Evolutionary conservation across 768 basidiomycete genomes (phyloP), one percentile per base, ranked within the genome.

Genomic region (Trametes gibbosa): DNA sequence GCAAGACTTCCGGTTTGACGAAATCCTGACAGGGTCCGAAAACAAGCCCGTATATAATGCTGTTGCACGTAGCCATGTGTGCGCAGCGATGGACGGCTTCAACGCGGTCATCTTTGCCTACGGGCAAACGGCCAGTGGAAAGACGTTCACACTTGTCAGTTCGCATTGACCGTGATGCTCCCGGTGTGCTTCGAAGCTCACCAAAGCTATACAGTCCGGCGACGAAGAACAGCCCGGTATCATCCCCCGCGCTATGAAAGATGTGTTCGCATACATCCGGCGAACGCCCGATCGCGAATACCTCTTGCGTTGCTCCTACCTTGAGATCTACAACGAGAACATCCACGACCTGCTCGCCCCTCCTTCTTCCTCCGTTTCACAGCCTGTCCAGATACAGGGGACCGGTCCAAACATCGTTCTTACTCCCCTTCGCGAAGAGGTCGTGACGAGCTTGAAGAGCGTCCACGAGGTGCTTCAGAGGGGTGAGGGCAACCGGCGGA

Each of bases 311-410:
- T 96, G 95, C 70, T 92, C 92, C 7, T 98, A 98, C 70, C 85
- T 99, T 50, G 97, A 98, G 69, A 95, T 99, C 47, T 99, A 98
- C 78, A 99, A 98, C 73, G 93, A 96, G 69, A 80, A 82, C 0
- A 87, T 95, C 48, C 82, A 90, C 63, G 93, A 96, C 66, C 76
- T 99, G 1, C 84, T 99, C 12, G 87, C 90, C 0, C 87, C 90
- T 0, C 84, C 87, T 5, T 76, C 79, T 1, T 73, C 77, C 13
- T 74, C 76, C n/a, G 70, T 74, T 16, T 70, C 75, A 0, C 84
- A 84, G 52, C 84, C 83, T 1, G 89, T 92, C 0, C 85, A 90
- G 65, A 83, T 92, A 13, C 84, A 91, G 61, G 87, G 93, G 52
- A 82, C 82, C 16, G 78, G 62, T 68, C 81, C 48, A 79, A 89